Evolutionary conservation across 2,329 filamentous ascomycete genomes (phyloP).

Genomic region (Knufia petricola): DNA sequence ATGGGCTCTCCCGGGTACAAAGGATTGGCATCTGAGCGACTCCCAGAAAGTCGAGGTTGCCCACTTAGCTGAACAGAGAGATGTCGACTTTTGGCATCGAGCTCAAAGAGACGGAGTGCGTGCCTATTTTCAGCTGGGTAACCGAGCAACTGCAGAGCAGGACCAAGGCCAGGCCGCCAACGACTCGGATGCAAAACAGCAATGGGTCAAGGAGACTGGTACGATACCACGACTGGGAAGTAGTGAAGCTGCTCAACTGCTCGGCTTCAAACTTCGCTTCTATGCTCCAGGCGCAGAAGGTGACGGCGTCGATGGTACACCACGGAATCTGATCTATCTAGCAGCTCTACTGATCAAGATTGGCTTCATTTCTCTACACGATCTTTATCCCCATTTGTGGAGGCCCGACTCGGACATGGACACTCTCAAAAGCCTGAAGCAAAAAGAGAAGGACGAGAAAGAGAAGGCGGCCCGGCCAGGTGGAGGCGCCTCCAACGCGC

Average conservation of each 20-base stretch:
- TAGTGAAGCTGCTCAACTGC: slow-evolving; percentile 80
- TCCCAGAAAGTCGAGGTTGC: slow-evolving; percentile 56
- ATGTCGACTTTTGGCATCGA: slow-evolving; percentile 69
- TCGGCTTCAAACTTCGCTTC: slow-evolving; percentile 94
- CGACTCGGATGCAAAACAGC: slow-evolving; percentile 41
- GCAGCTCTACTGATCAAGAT: slow-evolving; percentile 91
- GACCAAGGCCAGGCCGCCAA: slow-evolving; percentile 35
- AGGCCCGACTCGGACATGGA: slow-evolving; percentile 78
- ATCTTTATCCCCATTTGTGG: slow-evolving; percentile 87
- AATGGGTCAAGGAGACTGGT: slow-evolving; percentile 73
- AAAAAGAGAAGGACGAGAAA: slow-evolving; percentile 68
- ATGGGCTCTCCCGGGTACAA: slow-evolving; percentile 71
- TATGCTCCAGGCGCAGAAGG: slow-evolving; percentile 69
- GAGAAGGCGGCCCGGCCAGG: slow-evolving; percentile 63
- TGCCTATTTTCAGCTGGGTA: slow-evolving; percentile 84
- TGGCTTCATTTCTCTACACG: slow-evolving; percentile 84
- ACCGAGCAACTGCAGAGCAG: slow-evolving; percentile 53
- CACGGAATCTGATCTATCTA: slow-evolving; percentile 86
- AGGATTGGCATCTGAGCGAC: slow-evolving; percentile 53
- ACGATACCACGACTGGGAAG: slow-evolving; percentile 80
- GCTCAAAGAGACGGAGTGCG: slow-evolving; percentile 66
- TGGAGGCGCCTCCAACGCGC: slow-evolving; percentile 63
- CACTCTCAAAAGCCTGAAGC: slow-evolving; percentile 55
- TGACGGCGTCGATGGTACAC: slow-evolving; percentile 64
- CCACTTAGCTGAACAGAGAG: slow-evolving; percentile 53